phyloP scores from a whole-genome alignment of 2,329 filamentous ascomycete species.

The Aspergillus sp. region DNA sequence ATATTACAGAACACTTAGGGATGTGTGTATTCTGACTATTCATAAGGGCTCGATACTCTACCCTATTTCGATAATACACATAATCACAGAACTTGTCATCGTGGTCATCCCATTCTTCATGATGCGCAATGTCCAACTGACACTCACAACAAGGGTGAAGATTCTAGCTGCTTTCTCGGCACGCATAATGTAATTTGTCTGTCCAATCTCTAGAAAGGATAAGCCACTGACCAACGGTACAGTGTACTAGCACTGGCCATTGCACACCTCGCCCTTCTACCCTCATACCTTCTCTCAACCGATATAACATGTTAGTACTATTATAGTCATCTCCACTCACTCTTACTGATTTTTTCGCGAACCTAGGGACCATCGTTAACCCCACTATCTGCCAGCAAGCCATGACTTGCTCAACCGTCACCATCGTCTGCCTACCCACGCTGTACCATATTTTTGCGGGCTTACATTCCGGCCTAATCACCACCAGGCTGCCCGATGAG shows the following conservation, averaged over 20 bases:
- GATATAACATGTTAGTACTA: constrained; percentile 22
- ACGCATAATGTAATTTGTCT: constrained; percentile 15
- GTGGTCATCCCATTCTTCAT: constrained; percentile 24
- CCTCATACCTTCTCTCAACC: constrained; percentile 19
- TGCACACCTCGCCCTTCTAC: constrained; percentile 18
- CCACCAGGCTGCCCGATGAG: constrained; percentile 20
- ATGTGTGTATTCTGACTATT: not conserved
- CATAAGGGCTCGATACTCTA: constrained; percentile 23
- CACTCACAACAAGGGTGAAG: constrained; percentile 18
- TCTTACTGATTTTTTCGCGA: not conserved
- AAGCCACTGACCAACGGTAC: not conserved
- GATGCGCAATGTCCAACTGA: constrained; percentile 28
- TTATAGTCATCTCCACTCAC: not conserved
- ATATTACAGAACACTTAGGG: not conserved
- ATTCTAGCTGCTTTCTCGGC: constrained; percentile 24
- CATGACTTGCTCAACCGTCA: constrained; percentile 28
- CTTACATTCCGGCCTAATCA: constrained; percentile 24
- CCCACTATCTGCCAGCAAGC: constrained; percentile 22
- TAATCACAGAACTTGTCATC: constrained; percentile 23
- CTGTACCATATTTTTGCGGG: constrained; percentile 30
- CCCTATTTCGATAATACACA: constrained; percentile 18
- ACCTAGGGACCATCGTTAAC: constrained; percentile 20
- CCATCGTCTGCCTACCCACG: constrained; percentile 28
- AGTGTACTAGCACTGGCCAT: constrained; percentile 20
- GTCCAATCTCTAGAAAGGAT: not conserved